phyloP scores from a whole-genome alignment of 1,284 basidiomycete species.

The Phaffia rhodozyma region DNA sequence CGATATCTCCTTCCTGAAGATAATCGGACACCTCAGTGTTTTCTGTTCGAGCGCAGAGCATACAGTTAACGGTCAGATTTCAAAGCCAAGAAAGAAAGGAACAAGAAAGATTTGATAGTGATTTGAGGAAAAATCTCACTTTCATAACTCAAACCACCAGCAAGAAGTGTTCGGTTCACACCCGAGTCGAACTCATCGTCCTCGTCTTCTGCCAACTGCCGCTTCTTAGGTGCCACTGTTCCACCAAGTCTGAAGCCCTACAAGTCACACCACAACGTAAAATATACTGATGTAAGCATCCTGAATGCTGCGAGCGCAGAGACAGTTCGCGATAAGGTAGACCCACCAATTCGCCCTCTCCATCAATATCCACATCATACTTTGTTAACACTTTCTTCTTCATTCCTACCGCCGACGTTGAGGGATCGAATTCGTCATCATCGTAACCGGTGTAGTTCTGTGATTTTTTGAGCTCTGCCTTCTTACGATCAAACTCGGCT shows the following conservation, averaged over 20 bases:
- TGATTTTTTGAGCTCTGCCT: constrained; percentile 73
- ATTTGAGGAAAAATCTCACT: constrained; percentile 45
- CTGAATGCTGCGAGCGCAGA: no score
- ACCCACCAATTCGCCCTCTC: constrained; percentile 51
- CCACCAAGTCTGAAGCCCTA: constrained; percentile 68
- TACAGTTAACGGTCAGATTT: not conserved
- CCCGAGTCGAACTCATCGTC: constrained; percentile 40
- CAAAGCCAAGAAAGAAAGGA: not conserved
- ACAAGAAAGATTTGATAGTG: not conserved
- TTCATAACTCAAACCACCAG: constrained; percentile 66
- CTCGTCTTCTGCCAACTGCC: constrained; percentile 39
- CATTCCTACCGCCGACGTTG: constrained; percentile 51
- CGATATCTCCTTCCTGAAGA: constrained; percentile 74
- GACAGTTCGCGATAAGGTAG: not conserved
- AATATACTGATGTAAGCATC: not conserved
- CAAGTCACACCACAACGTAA: not conserved
- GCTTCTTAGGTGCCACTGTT: constrained; percentile 28
- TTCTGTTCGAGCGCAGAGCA: constrained; percentile 42
- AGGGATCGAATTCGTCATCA: constrained; percentile 70
- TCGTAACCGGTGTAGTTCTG: constrained; percentile 90
- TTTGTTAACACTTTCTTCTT: constrained; percentile 79
- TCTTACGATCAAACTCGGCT: constrained; percentile 62
- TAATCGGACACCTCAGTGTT: constrained; percentile 80
- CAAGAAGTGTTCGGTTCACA: constrained; percentile 67
- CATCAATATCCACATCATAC: constrained; percentile 81